phyloP scores from a whole-genome alignment of 2,329 filamentous ascomycete genomes.

The Talaromyces pinophilus region DNA sequence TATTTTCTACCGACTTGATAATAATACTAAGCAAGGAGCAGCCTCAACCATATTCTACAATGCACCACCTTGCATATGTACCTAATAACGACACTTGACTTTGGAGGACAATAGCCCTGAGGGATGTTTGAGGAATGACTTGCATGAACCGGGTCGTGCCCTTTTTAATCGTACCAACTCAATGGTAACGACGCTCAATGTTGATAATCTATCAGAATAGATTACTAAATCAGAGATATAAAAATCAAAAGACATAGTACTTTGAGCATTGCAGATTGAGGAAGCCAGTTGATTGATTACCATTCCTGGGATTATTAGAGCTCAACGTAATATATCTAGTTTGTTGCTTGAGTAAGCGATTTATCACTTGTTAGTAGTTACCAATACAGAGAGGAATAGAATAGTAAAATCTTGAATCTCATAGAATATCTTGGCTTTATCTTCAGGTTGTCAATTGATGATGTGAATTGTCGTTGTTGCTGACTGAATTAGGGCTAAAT shows the following conservation, averaged over 20 bases:
- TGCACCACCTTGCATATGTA: constrained; percentile 3
- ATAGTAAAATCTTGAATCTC: no score
- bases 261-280: not conserved
- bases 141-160: constrained; percentile 9
- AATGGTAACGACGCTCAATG: not conserved
- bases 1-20: not conserved
- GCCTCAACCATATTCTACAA: not conserved
- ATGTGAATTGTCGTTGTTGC: not conserved
- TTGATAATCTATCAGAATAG: not conserved
- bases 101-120: not conserved
- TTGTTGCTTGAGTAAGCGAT: no score
- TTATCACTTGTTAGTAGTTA: no score
- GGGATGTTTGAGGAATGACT: not conserved
- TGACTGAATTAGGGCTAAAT: not conserved
- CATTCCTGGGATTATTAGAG: not conserved
- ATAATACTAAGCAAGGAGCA: not conserved
- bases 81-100: not conserved
- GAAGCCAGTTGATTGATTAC: not conserved
- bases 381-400: no score
- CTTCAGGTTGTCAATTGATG: not conserved
- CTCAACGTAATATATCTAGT: not conserved
- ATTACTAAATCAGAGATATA: not conserved
- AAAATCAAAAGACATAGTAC: not conserved
- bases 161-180: not conserved
- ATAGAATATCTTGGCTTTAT: not conserved